phyloP scores from a whole-genome alignment of 2,329 filamentous ascomycete genomes.

The Exophiala spinifera region DNA sequence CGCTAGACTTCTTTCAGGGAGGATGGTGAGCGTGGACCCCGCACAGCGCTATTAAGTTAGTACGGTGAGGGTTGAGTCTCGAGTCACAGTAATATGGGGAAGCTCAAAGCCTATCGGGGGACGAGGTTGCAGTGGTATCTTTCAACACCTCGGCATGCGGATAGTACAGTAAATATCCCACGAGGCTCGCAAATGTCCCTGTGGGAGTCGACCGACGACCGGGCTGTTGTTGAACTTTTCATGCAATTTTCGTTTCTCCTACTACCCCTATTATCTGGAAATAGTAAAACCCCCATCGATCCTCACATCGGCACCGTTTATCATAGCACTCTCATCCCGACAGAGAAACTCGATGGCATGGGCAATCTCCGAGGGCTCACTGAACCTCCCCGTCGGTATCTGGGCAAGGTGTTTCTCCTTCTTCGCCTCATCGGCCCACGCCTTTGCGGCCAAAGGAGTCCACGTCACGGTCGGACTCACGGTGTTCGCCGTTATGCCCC shows the following conservation, averaged over 20 bases:
- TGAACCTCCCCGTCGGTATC: constrained; percentile 42
- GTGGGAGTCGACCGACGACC: no score
- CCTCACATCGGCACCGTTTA: constrained; percentile 41
- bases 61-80: no score
- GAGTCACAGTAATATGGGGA: no score
- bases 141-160: no score
- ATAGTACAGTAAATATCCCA: no score
- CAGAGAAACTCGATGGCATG: constrained; percentile 41
- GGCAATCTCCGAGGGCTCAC: constrained; percentile 40
- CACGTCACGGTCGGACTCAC: constrained; percentile 48
- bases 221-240: not conserved
- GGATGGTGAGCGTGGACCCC: not conserved
- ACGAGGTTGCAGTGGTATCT: no score
- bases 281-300: constrained; percentile 43
- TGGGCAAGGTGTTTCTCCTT: constrained; percentile 37
- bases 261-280: constrained; percentile 19
- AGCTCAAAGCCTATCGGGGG: no score
- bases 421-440: constrained; percentile 39
- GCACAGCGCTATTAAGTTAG: not conserved
- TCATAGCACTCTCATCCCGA: constrained; percentile 42
- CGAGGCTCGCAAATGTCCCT: no score
- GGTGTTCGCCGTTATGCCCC: constrained; percentile 47
- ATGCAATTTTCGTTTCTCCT: not conserved
- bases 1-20: no score
- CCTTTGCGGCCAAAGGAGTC: constrained; percentile 46